Evolutionary conservation across 768 basidiomycete genomes (phyloP), one percentile per base, ranked within the genome.

Genomic region (Hypsizygus marmoreus): DNA sequence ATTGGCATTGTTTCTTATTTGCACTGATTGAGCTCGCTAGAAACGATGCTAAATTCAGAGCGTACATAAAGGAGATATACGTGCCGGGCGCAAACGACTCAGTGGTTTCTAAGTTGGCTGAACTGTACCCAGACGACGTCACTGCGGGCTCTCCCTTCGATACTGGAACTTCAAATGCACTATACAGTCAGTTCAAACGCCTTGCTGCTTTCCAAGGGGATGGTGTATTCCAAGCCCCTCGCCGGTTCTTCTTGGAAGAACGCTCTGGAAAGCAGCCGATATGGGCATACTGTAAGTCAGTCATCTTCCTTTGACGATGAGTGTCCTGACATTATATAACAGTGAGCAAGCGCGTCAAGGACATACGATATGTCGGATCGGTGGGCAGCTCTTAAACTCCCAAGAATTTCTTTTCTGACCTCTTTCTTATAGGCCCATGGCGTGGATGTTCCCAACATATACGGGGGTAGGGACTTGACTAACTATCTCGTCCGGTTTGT

Each of bases 161-260:
- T 44, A 82, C 81, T 0, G 70, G 73, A 0, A 16, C 55, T 29
- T 47, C 68, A 13, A 79, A 82, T 44, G 66, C 68, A 0, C 47
- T 75, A 4, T 70, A 72, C 2, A 72, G 75, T 0, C 69, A 81
- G 45, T 80, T 67, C 61, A 82, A 82, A 52, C 66, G 78, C 1
- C 48, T 80, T 5, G 70, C 80, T 4, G 70, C 79, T 0, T 64
- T 81, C 49, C 65, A 68, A 38, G 80, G 80, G 0, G 81, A 82
- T 49, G 59, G 62, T 25, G 63, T 73, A 2, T 78, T 82, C 62
- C 73, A 81, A 45, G 75, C 66, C 0, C 73, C 80, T 33, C 60
- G 79, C 10, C 56, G 77, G 3, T 74, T 74, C 59, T 66, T 82
- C 48, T 53, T 81, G 23, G 55, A 73, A 23, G 43, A 64, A 17